Evolutionary conservation across 805 yeast species (phyloP).

Genomic region (Barnettozyma sp.): DNA sequence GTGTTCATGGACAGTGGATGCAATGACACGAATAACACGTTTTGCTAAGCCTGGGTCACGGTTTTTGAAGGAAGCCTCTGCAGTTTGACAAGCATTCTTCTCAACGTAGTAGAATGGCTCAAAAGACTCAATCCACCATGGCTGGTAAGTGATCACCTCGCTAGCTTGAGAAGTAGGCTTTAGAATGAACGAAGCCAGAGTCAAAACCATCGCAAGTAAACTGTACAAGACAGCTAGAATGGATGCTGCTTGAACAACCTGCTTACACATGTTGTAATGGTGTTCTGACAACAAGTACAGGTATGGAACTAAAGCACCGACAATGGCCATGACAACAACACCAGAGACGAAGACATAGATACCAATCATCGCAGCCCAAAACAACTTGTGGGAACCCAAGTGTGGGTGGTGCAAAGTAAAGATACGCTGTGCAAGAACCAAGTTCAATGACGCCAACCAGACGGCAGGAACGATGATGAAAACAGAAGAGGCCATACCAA

Average conservation of each 20-base stretch:
- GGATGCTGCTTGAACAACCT: conserved; percentile 47
- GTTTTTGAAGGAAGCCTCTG: conserved; percentile 39
- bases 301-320: conserved; percentile 57
- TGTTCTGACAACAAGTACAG: conserved; percentile 42
- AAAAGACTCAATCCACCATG: conserved; percentile 74
- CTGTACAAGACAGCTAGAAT: conserved; percentile 45
- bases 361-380: conserved; percentile 44
- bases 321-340: conserved; percentile 60
- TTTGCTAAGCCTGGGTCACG: conserved; percentile 32
- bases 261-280: conserved; percentile 44
- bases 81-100: conserved; percentile 43
- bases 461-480: conserved; percentile 52
- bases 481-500: conserved; percentile 53
- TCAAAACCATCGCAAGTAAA: conserved; percentile 42
- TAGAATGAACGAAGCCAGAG: conserved; percentile 44
- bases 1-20: conserved; percentile 42
- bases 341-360: conserved; percentile 49
- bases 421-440: conserved; percentile 63
- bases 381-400: conserved; percentile 45
- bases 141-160: conserved; percentile 53
- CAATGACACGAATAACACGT: conserved; percentile 41
- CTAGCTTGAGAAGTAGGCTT: conserved; percentile 48
- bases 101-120: conserved; percentile 51
- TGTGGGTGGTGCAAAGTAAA: conserved; percentile 77
- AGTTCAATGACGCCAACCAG: conserved; percentile 50